Evolutionary conservation across 169 alveolate genomes (phyloP), one percentile per base, ranked within the genome.

Genomic region (Cryptosporidium sp.): DNA sequence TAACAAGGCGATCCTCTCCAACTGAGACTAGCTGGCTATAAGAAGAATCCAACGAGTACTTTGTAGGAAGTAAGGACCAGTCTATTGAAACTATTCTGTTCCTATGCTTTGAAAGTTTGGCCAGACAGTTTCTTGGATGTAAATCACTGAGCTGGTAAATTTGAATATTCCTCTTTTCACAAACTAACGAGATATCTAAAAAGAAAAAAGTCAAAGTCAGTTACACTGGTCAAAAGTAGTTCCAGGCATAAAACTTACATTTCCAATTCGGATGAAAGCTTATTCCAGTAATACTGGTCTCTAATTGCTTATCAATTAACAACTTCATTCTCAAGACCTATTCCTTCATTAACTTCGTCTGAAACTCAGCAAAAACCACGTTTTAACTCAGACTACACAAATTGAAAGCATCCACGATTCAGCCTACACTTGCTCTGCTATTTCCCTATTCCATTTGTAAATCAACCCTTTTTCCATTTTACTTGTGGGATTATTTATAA

Each of bases 1-100:
- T 39, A 21, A 80, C 75, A 10, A 80, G 75, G 8, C 74, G 74
- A 80, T 80, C 89, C 14, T 80, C 89, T 12, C 89, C 89, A 23
- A 37, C 68, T 41, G 89, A 80, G 7, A 73, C 33, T 21, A 73
- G 48, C 68, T 73, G 86, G 33, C 71, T 73, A 73, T 73, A 73
- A 35, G 70, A 33, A 10, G 70, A 31, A 18, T 73, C 70, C 37
- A 31, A 9, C 59, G 58, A 35, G 51, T 39, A 37, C 51, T 33
- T 67, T 21, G 23, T 29, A 37, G 73, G 45, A 10, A 41, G 4
- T 45, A 45, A 29, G 21, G 89, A 62, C 89, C 89, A 80, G 35
- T 80, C 89, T 9, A 80, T 61, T 16, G 67, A 29, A 18, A 52
- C 50, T 39, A 80, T 80, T n/a, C 31, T n/a, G 52, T 41, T 41